Percentiles rank a stretch among this genome's conserved stretches.
These are phyloP conservation scores for Neodidymelliopsis sp. DNA, from an alignment of 2,329 filamentous ascomycete species.

Conservation along the genomic window DNA sequence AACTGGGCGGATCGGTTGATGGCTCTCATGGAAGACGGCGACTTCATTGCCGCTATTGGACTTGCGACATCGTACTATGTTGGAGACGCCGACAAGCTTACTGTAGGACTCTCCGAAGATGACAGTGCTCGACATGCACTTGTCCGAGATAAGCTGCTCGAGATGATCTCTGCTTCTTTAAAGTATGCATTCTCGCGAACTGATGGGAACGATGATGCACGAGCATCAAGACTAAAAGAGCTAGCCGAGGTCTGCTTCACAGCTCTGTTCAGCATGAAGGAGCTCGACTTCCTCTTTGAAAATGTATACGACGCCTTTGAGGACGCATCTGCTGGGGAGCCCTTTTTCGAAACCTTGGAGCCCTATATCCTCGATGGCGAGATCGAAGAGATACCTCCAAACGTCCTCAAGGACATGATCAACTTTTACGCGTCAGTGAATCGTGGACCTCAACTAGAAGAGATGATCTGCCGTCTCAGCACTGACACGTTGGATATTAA, in stretches of 20 bases:
- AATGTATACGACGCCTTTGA: slow-evolving; percentile 92
- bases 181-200: slow-evolving; percentile 83
- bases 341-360: slow-evolving; percentile 90
- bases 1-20: slow-evolving; percentile 97
- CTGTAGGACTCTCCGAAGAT: slow-evolving; percentile 90
- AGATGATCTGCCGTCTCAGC: slow-evolving; percentile 92
- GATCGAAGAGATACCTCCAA: slow-evolving; percentile 78
- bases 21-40: slow-evolving; percentile 94
- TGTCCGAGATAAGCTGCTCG: slow-evolving; percentile 86
- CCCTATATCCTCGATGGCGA: slow-evolving; percentile 82
- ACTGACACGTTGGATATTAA: slow-evolving; percentile 92
- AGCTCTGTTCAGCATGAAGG: slow-evolving; percentile 79
- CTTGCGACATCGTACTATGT: slow-evolving; percentile 92
- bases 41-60: slow-evolving; percentile 90
- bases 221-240: slow-evolving; percentile 70
- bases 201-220: slow-evolving; percentile 59
- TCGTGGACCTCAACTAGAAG: slow-evolving; percentile 81
- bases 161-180: slow-evolving; percentile 91
- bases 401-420: slow-evolving; percentile 85
- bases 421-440: slow-evolving; percentile 79
- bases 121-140: slow-evolving; percentile 76
- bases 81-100: slow-evolving; percentile 91
- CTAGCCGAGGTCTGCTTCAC: slow-evolving; percentile 84
- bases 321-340: slow-evolving; percentile 72
- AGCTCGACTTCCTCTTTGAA: slow-evolving; percentile 87